Base-by-base conservation (phyloP, 2,329 filamentous ascomycete species). In the Ambrosiella beaveri region DNA sequence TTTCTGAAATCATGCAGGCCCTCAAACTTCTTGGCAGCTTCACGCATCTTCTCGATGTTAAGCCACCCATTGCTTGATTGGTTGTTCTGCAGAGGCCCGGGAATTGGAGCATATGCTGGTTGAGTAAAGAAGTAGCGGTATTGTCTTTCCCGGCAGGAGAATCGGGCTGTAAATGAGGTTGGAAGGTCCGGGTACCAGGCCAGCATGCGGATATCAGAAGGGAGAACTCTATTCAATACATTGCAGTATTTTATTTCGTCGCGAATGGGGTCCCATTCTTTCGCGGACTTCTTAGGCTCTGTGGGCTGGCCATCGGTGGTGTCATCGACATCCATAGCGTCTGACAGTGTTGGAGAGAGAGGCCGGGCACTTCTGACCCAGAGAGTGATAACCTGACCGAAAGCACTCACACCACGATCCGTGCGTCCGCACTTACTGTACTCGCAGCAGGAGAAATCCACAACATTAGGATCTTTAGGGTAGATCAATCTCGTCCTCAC, bases 81-180 rank as follows among this genome's bases (percentile, higher is more conserved):
- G 65, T 64, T 63, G 64, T 57, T 45, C 27, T 65, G 62, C 6
- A 66, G 61, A 1, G 69, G 69, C 8, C 39, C 56, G 13, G 59
- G 56, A n/a, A 61, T 58, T 0, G 88, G 88, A 1, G 81, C 73
- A 66, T 88, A 95, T 1, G 86, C 87, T 0, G 93, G 93, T 67
- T 96, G 88, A 0, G 93, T 97, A 73, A 98, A 98, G 74, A 95
- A 97, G 71, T 98, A 98, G 59, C 88, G 83, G 73, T 98, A 98
- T 63, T 86, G 84, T 19, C 93, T 79, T 71, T 96, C 89, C 62
- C 85, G 81, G 71, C 93, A 98, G 57, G 86, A 89, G 75, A 96
- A 96, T 45, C 93, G 83, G 3, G 93, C 93, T 39, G 87, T 89
- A 69, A 98, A 98, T 61, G 80, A 79, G 7, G 78, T 71, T 0